Evolutionary conservation across 352 stramenopile genomes (phyloP).

Genomic region (Phytopythium kandeliae): DNA sequence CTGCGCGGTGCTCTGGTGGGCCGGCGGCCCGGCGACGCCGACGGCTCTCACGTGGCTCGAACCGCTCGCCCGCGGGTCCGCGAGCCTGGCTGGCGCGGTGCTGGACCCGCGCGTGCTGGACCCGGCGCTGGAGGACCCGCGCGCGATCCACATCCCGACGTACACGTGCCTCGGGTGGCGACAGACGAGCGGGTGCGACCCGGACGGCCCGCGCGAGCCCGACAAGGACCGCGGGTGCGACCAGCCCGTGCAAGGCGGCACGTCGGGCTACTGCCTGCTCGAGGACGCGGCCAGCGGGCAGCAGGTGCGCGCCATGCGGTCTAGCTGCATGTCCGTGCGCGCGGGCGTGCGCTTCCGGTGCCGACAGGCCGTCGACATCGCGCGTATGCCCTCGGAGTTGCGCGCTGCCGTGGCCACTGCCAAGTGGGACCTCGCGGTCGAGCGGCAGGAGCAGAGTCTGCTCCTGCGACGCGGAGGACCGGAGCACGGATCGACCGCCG

Average conservation of each 20-base stretch:
- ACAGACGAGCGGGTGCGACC: conserved; percentile 15
- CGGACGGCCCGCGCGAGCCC: conserved; percentile 16
- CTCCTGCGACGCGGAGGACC: too few relatives aligned
- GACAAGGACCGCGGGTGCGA: conserved; percentile 15
- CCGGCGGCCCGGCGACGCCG: neutral
- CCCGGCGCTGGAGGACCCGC: conserved; percentile 7
- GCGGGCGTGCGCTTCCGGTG: too few relatives aligned
- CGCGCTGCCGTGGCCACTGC: too few relatives aligned
- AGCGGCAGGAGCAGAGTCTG: too few relatives aligned
- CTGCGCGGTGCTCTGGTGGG: conserved; percentile 1
- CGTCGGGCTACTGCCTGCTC: conserved; percentile 41
- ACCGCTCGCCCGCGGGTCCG: too few relatives aligned
- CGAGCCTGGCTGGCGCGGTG: too few relatives aligned
- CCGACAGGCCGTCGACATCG: too few relatives aligned
- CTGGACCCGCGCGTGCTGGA: neutral
- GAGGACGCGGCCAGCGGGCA: conserved; percentile 24
- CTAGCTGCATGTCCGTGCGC: too few relatives aligned
- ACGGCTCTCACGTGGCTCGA: too few relatives aligned
- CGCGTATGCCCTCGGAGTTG: too few relatives aligned
- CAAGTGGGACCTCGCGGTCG: too few relatives aligned
- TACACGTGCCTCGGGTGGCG: conserved; percentile 18
- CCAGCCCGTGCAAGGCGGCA: neutral
- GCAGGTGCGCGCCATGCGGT: neutral
- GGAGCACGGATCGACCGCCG: too few relatives aligned
- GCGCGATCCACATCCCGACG: conserved; percentile 7